Percentiles rank a stretch among this genome's conserved stretches.
phyloP scores from a whole-genome alignment of 2,329 filamentous ascomycete genomes.

The Paecilomyces sp. region DNA sequence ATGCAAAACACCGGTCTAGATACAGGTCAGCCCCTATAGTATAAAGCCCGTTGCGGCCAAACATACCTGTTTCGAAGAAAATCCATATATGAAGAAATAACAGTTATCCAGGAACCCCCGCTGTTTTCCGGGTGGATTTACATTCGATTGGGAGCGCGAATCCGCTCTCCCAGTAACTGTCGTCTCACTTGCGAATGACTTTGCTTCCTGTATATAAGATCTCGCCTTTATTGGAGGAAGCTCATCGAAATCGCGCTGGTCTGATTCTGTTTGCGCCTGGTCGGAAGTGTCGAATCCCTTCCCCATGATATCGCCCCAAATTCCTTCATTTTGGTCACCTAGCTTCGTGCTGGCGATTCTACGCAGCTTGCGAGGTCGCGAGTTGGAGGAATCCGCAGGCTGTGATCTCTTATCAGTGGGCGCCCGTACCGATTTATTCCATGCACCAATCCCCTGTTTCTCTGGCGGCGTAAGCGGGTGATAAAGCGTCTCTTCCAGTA shows the following conservation, averaged over 20 bases:
- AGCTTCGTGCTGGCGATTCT: conserved; percentile 82
- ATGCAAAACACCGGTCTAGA: conserved; percentile 28
- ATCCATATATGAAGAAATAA: conserved; percentile 56
- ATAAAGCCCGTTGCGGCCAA: conserved; percentile 18
- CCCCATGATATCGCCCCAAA: conserved; percentile 88
- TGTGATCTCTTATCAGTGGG: conserved; percentile 25
- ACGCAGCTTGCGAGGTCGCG: conserved; percentile 71
- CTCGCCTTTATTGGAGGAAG: conserved; percentile 8
- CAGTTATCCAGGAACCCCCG: conserved; percentile 49
- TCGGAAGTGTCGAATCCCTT: conserved; percentile 22
- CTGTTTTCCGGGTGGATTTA: conserved; percentile 17
- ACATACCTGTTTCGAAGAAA: conserved; percentile 46
- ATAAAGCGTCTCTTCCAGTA: conserved; percentile 79
- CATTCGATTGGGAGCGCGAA: conserved; percentile 9
- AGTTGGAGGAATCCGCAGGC: conserved; percentile 43
- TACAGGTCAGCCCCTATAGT: conserved; percentile 7
- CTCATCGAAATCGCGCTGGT: conserved; percentile 16
- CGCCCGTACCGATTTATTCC: conserved; percentile 47
- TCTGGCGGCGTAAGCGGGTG: conserved; percentile 63
- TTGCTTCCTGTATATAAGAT: conserved; percentile 23
- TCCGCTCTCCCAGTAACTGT: conserved; percentile 21
- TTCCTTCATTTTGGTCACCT: conserved; percentile 66
- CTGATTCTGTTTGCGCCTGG: conserved; percentile 16
- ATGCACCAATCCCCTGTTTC: conserved; percentile 71
- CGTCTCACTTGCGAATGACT: conserved; percentile 33